Conservation (phyloP, 352 stramenopile genomes). For the Globisporangium canariense region DNA sequence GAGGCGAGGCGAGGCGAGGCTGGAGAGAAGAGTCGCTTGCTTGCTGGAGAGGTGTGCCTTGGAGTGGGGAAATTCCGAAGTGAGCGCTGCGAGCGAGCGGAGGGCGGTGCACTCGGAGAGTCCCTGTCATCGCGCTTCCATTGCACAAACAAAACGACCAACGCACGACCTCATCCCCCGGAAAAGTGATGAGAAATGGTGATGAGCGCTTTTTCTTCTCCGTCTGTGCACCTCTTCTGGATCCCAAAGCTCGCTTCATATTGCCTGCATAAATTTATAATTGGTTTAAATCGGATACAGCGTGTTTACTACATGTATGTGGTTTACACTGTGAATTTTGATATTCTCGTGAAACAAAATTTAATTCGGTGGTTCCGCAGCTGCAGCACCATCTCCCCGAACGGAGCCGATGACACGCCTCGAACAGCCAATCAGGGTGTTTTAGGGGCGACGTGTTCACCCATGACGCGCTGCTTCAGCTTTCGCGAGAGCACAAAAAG, state of each 20-base stretch:
- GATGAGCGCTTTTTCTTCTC: not conserved
- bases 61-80: slow-evolving; percentile 17
- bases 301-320: not conserved
- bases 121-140: not conserved
- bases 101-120: not conserved
- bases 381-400: slow-evolving; percentile 6
- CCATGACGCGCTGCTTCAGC: not conserved
- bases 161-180: no score
- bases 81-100: slow-evolving; percentile 1
- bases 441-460: slow-evolving; percentile 8
- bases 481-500: slow-evolving; percentile 3
- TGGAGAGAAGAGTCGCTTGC: not conserved
- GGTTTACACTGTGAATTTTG: not conserved
- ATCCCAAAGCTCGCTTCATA: not conserved
- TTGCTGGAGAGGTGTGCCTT: slow-evolving; percentile 6
- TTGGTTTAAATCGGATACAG: not conserved
- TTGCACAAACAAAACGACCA: not conserved
- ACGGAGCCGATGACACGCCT: slow-evolving; percentile 5
- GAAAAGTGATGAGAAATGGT: not conserved
- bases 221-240: slow-evolving; percentile 1
- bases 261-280: not conserved
- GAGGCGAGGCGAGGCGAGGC: not conserved
- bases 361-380: slow-evolving; percentile 1
- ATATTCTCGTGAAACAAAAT: not conserved
- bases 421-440: slow-evolving; percentile 7